These are phyloP conservation scores for Pythium vanterpoolii DNA, from an alignment of 352 stramenopile genomes.

Conservation along the genomic window DNA sequence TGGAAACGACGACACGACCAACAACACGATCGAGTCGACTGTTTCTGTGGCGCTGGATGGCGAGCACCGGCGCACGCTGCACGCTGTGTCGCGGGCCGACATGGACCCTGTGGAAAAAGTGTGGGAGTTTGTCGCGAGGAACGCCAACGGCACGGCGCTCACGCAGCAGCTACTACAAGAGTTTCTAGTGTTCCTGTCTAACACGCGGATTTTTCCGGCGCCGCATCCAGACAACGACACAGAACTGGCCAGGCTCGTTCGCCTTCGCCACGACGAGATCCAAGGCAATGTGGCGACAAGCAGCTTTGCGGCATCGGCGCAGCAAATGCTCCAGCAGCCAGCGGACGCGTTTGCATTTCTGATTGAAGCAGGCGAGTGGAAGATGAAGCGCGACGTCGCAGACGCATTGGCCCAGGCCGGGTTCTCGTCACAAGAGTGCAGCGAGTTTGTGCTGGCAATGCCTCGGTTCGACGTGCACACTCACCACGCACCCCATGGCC, in stretches of 20 bases:
- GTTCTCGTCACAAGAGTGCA: conserved; percentile 24
- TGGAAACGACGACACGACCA: conserved; percentile 7
- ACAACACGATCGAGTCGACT: conserved; percentile 24
- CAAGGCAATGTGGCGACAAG: background rate
- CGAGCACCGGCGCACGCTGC: background rate
- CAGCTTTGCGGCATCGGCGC: background rate
- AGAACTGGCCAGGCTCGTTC: conserved; percentile 16
- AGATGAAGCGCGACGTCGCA: conserved; percentile 29
- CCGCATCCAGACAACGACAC: conserved; percentile 24
- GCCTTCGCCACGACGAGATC: conserved; percentile 19
- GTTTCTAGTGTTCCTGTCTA: conserved; percentile 18
- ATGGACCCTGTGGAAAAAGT: conserved; percentile 24
- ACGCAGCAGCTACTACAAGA: conserved; percentile 18
- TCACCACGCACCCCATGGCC: background rate
- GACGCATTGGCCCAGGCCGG: conserved; percentile 16
- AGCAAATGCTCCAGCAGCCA: conserved; percentile 16
- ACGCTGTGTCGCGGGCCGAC: background rate
- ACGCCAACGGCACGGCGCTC: conserved; percentile 1
- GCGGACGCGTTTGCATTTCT: conserved; percentile 2
- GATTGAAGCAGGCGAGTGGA: conserved; percentile 27
- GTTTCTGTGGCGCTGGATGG: conserved; percentile 17
- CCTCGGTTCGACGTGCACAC: conserved; percentile 11
- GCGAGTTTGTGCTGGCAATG: conserved; percentile 18
- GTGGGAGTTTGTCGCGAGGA: conserved; percentile 18
- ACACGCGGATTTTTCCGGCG: conserved; percentile 20